Conservation (phyloP, 345 rosid genomes). For the Noccaea bulbosa region DNA sequence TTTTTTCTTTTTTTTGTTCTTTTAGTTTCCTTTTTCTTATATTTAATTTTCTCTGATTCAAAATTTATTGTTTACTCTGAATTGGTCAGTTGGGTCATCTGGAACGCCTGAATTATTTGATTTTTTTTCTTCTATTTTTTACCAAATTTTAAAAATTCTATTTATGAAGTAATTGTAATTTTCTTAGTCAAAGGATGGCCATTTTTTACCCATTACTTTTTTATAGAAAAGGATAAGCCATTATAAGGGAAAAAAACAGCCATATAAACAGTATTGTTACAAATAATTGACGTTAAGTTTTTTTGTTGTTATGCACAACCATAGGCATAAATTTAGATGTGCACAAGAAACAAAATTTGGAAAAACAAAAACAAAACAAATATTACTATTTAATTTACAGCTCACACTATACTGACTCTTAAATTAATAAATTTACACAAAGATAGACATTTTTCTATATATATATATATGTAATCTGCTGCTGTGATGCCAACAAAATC, state of each 20-base stretch:
- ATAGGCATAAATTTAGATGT: constrained; percentile 36
- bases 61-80: constrained; percentile 47
- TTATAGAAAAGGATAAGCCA: constrained; percentile 28
- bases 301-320: constrained; percentile 37
- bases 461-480: neutral
- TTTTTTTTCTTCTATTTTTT: constrained; percentile 19
- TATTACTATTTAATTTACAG: constrained; percentile 24
- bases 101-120: constrained; percentile 68
- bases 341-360: constrained; percentile 20
- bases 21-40: neutral
- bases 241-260: constrained; percentile 13
- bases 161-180: constrained; percentile 21
- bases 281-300: constrained; percentile 25
- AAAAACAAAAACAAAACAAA: neutral
- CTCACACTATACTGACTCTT: constrained; percentile 13
- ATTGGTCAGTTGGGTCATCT: constrained; percentile 66
- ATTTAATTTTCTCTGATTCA: constrained; percentile 23
- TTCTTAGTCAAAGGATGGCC: constrained; percentile 39
- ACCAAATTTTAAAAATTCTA: constrained; percentile 30
- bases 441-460: constrained; percentile 8
- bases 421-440: neutral
- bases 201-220: constrained; percentile 30
- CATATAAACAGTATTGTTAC: constrained; percentile 22
- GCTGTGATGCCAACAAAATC: neutral
- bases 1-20: constrained; percentile 5